Base-by-base conservation (phyloP, 1,284 basidiomycete genomes). In the Neotropicomus parvogracilis region DNA sequence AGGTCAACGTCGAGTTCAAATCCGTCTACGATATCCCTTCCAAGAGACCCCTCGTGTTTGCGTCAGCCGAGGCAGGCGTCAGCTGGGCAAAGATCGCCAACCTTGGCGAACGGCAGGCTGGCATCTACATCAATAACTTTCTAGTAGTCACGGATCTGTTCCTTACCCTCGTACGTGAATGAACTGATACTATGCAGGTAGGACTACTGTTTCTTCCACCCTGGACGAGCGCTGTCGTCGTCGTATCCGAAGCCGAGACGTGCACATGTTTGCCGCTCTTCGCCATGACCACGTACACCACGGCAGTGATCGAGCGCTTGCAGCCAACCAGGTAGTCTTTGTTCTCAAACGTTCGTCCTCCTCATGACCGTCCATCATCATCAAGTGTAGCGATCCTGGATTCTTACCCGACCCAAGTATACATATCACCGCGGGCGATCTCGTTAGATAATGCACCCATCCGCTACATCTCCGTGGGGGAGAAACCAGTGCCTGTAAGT, bases 381-480 rank as follows among this genome's bases (percentile, higher is more conserved):
- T 44, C 36, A 38, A 83, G 81, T 16, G 55, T 80, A 13, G 66
- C 71, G 0, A 59, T 83, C 8, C 59, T 85, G 17, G 83, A 84
- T 54, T 64, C 68, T 6, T 85, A 85, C 55, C 60, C 77, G 7
- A 66, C 67, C 8, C 72, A 75, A 14, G 64, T 68, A 12, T 85
- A 84, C 54, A 74, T 80, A 26, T 70, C 75, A 1, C 53, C 70
- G 1, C 54, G 61, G 6, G 65, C 68, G 6, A 59, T 72, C 10
- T 40, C 50, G 5, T 51, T 40, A 42, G 65, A 72, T 37, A 70
- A 71, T 44, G 73, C 79, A 3, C 80, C 82, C 2, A 56, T 83
- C 26, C 75, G 82, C 26, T 83, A 78, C 60, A 74, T 85, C 11
- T 63, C 70, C 4, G 6, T 48, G 3, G 48, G 48, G 17, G 19